phyloP scores from a whole-genome alignment of 2,329 filamentous ascomycete genomes.

The Penicillium corylophilum region DNA sequence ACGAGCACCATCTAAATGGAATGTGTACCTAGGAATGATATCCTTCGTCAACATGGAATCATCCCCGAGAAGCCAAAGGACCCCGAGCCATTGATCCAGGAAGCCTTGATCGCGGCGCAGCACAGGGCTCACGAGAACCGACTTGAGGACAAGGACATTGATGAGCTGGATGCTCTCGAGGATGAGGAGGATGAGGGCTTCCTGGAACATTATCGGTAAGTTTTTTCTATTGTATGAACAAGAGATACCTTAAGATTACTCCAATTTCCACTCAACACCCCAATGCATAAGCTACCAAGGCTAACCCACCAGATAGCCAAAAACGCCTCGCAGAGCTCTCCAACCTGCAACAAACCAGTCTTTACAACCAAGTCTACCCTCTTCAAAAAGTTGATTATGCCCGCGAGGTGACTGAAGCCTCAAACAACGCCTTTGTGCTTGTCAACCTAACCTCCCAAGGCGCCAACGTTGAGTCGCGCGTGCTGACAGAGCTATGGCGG shows the following conservation, averaged over 20 bases:
- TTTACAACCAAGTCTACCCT: slow-evolving; percentile 89
- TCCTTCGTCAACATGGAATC: slow-evolving; percentile 90
- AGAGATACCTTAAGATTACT: background rate
- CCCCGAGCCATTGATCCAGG: slow-evolving; percentile 92
- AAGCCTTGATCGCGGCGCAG: slow-evolving; percentile 82
- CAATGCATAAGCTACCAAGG: background rate
- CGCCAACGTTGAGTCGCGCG: slow-evolving; percentile 78
- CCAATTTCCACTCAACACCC: background rate
- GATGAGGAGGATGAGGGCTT: slow-evolving; percentile 95
- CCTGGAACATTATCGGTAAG: slow-evolving; percentile 73
- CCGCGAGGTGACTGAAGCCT: slow-evolving; percentile 87
- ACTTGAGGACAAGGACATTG: slow-evolving; percentile 88
- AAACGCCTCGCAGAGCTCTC: slow-evolving; percentile 83
- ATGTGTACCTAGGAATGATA: slow-evolving; percentile 77
- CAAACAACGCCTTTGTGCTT: slow-evolving; percentile 64
- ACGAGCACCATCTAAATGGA: slow-evolving; percentile 14
- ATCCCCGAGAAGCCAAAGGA: slow-evolving; percentile 98
- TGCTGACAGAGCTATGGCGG: slow-evolving; percentile 82
- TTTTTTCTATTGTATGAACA: background rate
- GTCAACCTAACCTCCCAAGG: slow-evolving; percentile 80
- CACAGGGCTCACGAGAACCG: slow-evolving; percentile 86
- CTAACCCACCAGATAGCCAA: slow-evolving; percentile 48
- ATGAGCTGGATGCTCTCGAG: slow-evolving; percentile 90
- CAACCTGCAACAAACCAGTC: slow-evolving; percentile 69
- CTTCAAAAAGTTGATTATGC: slow-evolving; percentile 92